Base-by-base conservation (phyloP, 495 filamentous ascomycete genomes). In the Lasiosphaeria ovina region DNA sequence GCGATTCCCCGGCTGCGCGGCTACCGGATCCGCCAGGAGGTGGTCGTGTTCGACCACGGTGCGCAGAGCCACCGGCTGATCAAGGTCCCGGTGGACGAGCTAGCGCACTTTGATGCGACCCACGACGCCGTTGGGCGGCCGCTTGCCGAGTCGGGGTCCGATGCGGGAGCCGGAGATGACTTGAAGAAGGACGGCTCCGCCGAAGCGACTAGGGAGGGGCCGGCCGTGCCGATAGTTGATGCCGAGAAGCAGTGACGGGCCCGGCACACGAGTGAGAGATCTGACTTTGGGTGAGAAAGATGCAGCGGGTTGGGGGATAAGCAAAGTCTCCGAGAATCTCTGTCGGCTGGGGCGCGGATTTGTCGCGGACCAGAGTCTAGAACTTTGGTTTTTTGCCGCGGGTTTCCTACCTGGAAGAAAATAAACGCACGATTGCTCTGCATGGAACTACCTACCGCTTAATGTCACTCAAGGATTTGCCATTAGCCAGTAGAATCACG, bases 1-100 rank as follows among this genome's bases (percentile, higher is more conserved):
- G 34, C 81, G 8, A 66, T 87, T 2, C 84, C 85, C 0, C 71
- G 68, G 38, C 72, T 74, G 44, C 74, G 77, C 11, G 73, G 77
- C 0, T 88, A 87, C 48, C 65, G 74, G 17, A 72, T 84, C 45
- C 78, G 83, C 8, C 81, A 85, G 47, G 81, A 83, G 51, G 66
- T 85, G 10, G 34, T 87, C 4, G 57, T 62, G 3, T 58, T 82
- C 16, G 81, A 81, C 3, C 75, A 77, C 12, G 80, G 78, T 7
- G 76, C 79, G 4, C 72, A 69, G 16, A 79, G 77, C 0, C 85
- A 88, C 73, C 65, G 68, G 6, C 66, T 87, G 4, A 73, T 85
- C 36, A 85, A 83, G 62, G 77, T 88, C 6, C 81, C 82, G 0
- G 65, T 77, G 6, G 66, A 55, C 2, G 74, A 83, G 42, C 24